phyloP scores from a whole-genome alignment of 169 alveolate species.

The Toxoplasma gondii region DNA sequence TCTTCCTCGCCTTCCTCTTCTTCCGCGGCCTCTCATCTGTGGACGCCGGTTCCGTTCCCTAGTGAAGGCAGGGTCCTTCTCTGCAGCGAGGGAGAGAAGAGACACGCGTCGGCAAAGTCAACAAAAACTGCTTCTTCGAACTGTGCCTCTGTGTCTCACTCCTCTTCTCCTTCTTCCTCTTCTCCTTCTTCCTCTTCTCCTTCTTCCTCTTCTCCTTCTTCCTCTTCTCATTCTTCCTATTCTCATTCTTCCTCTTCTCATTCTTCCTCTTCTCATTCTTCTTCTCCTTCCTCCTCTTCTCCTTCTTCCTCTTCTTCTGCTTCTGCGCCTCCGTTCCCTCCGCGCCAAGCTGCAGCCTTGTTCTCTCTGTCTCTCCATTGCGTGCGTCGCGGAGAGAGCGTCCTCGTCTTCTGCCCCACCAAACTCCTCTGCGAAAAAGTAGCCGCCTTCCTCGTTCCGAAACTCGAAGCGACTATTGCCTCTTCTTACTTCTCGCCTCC shows the following conservation, averaged over 20 bases:
- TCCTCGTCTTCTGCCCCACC: conserved; percentile 48
- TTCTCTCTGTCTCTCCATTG: neutral
- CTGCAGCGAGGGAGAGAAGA: neutral
- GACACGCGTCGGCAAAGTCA: neutral
- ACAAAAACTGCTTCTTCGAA: neutral
- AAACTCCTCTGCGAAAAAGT: conserved; percentile 39
- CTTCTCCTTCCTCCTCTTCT: neutral
- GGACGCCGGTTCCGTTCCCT: neutral
- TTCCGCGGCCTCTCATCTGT: neutral
- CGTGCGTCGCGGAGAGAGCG: conserved; percentile 26
- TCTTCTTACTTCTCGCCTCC: conserved; percentile 61
- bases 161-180: neutral
- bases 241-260: neutral
- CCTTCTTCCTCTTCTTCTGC: neutral
- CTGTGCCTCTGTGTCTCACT: neutral
- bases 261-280: neutral
- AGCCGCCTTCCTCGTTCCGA: conserved; percentile 55
- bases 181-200: neutral
- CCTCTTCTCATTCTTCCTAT: neutral
- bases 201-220: neutral
- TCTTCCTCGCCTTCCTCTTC: neutral
- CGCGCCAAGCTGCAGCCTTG: neutral
- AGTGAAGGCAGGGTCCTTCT: neutral
- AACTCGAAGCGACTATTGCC: conserved; percentile 30
- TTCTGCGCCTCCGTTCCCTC: neutral